Evolutionary conservation across 306 rosid genomes (phyloP).

Genomic region (Adenanthera pavonina): DNA sequence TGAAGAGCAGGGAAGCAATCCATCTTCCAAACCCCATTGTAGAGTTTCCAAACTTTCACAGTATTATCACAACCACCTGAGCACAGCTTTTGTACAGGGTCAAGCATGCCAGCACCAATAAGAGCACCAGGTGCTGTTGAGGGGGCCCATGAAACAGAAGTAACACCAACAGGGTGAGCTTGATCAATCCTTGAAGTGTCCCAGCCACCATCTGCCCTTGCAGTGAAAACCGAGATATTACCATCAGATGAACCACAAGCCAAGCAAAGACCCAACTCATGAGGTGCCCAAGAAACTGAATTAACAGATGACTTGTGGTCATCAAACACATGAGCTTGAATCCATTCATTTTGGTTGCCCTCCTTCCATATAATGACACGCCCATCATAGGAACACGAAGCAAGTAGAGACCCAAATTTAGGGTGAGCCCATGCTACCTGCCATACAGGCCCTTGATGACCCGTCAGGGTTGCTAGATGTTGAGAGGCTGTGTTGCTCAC

Average conservation of each 20-base stretch:
- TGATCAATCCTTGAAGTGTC: conserved; percentile 72
- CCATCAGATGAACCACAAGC: conserved; percentile 94
- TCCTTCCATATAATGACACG: conserved; percentile 83
- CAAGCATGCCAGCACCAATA: conserved; percentile 78
- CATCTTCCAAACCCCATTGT: conserved; percentile 84
- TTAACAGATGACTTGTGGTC: conserved; percentile 83
- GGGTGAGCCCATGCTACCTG: conserved; percentile 91
- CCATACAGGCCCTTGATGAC: conserved; percentile 93
- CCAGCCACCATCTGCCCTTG: conserved; percentile 83
- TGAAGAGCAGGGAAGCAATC: conserved; percentile 90
- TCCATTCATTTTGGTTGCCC: conserved; percentile 83
- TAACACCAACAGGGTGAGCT: conserved; percentile 88
- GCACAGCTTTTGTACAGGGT: conserved; percentile 84
- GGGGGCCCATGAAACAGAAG: conserved; percentile 96
- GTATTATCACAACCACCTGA: conserved; percentile 93
- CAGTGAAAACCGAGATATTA: conserved; percentile 75
- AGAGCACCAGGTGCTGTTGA: conserved; percentile 79
- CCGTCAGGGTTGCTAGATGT: conserved; percentile 71
- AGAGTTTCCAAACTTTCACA: conserved; percentile 82
- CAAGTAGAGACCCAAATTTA: conserved; percentile 74
- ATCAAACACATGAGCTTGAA: conserved; percentile 69
- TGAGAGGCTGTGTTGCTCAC: conserved; percentile 77
- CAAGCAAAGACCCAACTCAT: conserved; percentile 82
- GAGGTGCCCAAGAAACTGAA: conserved; percentile 94
- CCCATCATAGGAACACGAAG: conserved; percentile 82